Conservation (phyloP, 495 filamentous ascomycete genomes). For the Lasiosphaeria hispida region DNA sequence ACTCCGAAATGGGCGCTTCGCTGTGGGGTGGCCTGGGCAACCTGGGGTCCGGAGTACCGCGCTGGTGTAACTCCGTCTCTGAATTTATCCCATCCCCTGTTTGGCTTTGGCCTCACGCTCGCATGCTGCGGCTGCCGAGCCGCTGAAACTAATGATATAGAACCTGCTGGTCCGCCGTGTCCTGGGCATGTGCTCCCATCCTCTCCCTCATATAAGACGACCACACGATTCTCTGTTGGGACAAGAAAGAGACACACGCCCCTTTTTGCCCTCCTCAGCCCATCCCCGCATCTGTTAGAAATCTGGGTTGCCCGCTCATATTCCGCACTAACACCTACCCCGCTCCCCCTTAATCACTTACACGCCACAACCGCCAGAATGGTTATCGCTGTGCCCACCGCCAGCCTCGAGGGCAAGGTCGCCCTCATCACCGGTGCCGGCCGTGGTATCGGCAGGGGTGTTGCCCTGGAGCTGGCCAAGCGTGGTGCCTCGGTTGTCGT, state of each 20-base stretch:
- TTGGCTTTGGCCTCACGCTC: not conserved
- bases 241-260: no score
- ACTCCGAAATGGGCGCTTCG: slow-evolving; percentile 20
- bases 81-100: slow-evolving; percentile 5
- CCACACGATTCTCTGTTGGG: no score
- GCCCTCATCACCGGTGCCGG: slow-evolving; percentile 71
- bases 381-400: slow-evolving; percentile 35
- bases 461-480: slow-evolving; percentile 72
- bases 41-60: slow-evolving; percentile 20
- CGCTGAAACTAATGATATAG: not conserved
- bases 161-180: slow-evolving; percentile 1
- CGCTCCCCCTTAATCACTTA: not conserved
- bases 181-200: no score
- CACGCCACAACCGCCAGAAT: slow-evolving; percentile 18
- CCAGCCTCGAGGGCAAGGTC: slow-evolving; percentile 61
- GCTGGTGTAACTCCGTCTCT: slow-evolving; percentile 17
- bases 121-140: not conserved
- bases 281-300: no score
- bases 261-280: no score
- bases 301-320: not conserved
- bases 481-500: slow-evolving; percentile 70
- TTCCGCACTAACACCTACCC: not conserved
- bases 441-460: slow-evolving; percentile 71
- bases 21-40: not conserved
- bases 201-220: no score